Evolutionary conservation across 352 stramenopile genomes (phyloP).

Genomic region (Globisporangium nodosum): DNA sequence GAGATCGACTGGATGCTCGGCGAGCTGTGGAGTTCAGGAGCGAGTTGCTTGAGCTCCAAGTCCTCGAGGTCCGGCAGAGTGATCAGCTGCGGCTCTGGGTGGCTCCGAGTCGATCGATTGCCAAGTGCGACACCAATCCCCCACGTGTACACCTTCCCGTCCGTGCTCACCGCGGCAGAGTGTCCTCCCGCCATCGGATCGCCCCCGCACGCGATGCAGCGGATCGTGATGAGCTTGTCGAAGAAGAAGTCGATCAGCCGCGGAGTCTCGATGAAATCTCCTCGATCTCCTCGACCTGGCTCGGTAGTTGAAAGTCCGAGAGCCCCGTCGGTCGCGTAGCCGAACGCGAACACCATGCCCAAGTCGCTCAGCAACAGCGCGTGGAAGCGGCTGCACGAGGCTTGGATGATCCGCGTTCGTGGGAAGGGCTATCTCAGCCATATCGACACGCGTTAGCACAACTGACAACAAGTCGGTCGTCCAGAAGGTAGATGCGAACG

Average conservation of each 20-base stretch:
- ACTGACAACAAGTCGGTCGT: too few relatives aligned
- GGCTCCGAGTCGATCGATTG: constrained; percentile 28
- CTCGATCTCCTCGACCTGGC: neutral
- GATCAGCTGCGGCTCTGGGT: constrained; percentile 29
- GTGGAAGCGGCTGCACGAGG: constrained; percentile 51
- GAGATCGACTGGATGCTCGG: constrained; percentile 28
- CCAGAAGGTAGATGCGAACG: neutral
- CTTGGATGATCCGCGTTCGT: constrained; percentile 53
- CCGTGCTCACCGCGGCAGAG: constrained; percentile 53
- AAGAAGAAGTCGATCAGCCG: constrained; percentile 52
- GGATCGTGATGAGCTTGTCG: constrained; percentile 32
- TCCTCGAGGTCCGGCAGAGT: constrained; percentile 13
- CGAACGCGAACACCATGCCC: constrained; percentile 57
- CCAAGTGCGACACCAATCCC: constrained; percentile 52
- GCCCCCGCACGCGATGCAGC: constrained; percentile 42
- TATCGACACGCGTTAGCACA: neutral
- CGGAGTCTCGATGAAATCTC: constrained; percentile 17
- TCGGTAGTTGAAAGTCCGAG: constrained; percentile 21
- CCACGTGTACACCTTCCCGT: constrained; percentile 75
- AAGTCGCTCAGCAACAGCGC: constrained; percentile 60
- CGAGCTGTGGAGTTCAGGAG: neutral
- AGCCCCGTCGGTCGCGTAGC: constrained; percentile 41
- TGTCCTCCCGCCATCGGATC: constrained; percentile 52
- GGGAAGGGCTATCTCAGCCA: constrained; percentile 30
- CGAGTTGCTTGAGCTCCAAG: neutral